A percentile compares a stretch with the other conserved stretches of the same genome.
Evolutionary conservation across 2,329 filamentous ascomycete genomes (phyloP).

Genomic region (Tolypocladium album): DNA sequence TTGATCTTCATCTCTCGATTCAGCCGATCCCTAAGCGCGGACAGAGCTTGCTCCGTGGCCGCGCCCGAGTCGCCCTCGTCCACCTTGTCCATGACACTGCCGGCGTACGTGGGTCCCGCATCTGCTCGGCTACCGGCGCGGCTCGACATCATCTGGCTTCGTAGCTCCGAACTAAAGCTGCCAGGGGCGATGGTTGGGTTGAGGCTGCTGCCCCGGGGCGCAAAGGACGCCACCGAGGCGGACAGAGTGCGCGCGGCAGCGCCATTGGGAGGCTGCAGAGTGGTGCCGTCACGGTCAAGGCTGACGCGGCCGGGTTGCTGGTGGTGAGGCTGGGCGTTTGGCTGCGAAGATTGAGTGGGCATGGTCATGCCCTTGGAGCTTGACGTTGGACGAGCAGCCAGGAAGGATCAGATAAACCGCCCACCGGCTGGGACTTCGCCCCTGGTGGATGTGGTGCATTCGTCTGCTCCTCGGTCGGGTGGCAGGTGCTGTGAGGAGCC

Average conservation of each 20-base stretch:
- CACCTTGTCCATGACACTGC: constrained; percentile 39
- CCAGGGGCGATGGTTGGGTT: constrained; percentile 63
- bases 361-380: constrained; percentile 19
- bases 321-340: constrained; percentile 21
- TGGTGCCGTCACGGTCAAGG: constrained; percentile 42
- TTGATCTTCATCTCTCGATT: constrained; percentile 98
- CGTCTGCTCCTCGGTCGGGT: constrained; percentile 14
- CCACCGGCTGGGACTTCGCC: constrained; percentile 28
- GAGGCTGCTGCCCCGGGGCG: constrained; percentile 57
- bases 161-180: constrained; percentile 83
- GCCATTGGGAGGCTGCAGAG: constrained; percentile 39
- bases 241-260: constrained; percentile 34
- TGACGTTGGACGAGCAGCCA: constrained; percentile 19
- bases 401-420: constrained; percentile 20
- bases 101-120: constrained; percentile 22
- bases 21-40: constrained; percentile 69
- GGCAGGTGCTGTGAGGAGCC: not conserved
- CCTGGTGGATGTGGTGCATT: constrained; percentile 23
- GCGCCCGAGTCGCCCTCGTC: constrained; percentile 50
- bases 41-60: constrained; percentile 62
- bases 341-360: constrained; percentile 25
- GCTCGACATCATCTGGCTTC: constrained; percentile 48
- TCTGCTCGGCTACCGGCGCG: constrained; percentile 26
- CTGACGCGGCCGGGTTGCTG: constrained; percentile 28
- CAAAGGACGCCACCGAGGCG: constrained; percentile 49